A percentile compares a stretch with the other conserved stretches of the same genome.
These are phyloP conservation scores for Chrysopogon serrulatus DNA, from an alignment of 176 grass and related monocot genomes.

Conservation along the genomic window DNA sequence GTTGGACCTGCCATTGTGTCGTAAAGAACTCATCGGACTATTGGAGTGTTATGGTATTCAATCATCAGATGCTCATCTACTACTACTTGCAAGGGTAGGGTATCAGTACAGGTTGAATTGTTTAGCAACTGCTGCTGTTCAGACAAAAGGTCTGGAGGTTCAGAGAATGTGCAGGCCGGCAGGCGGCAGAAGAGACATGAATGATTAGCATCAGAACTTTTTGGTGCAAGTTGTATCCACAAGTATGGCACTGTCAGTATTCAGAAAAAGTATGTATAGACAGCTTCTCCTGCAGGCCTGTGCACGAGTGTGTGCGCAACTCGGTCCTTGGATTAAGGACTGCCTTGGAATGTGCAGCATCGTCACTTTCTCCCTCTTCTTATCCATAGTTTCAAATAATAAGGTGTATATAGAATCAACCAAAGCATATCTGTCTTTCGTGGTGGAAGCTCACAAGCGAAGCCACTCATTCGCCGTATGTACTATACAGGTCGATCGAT, in stretches of 20 bases:
- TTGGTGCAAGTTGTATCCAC: constrained; percentile 4
- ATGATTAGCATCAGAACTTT: neutral
- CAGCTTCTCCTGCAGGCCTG: neutral
- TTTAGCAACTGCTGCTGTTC: neutral
- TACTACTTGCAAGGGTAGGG: neutral
- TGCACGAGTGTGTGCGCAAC: constrained; percentile 9
- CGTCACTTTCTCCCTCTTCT: neutral
- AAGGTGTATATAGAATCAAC: neutral
- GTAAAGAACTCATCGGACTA: neutral
- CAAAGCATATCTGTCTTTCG: neutral
- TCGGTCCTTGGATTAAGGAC: constrained; percentile 24
- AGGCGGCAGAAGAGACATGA: neutral
- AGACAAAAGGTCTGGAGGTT: neutral
- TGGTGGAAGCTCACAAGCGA: constrained; percentile 5
- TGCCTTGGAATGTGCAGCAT: constrained; percentile 18
- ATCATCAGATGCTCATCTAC: neutral
- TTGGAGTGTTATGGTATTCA: too few relatives aligned
- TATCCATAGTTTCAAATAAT: neutral
- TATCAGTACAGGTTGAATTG: neutral
- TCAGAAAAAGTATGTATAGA: constrained; percentile 12
- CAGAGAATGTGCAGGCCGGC: neutral
- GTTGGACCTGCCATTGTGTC: neutral
- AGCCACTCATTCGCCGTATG: neutral
- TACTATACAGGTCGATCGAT: neutral
- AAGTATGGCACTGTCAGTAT: neutral